Evolutionary conservation across 176 grass and related monocot genomes (phyloP), one percentile per base, ranked within the genome.

Genomic region (Aechmea fasciata): DNA sequence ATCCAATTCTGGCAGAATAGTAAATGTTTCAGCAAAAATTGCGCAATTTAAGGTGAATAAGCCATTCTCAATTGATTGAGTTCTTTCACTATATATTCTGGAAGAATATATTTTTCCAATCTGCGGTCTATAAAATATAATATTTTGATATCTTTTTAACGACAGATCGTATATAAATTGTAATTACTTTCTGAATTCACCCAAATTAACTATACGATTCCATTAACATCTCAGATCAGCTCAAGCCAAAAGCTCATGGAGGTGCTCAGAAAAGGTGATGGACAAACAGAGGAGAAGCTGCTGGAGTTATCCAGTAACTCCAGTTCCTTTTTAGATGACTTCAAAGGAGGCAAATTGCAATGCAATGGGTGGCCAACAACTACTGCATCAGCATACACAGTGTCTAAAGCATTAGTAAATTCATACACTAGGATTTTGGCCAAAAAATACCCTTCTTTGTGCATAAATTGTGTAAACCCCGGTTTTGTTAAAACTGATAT

Each of bases 401-500:
- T 89, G 48, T 64, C 83, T 64, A 93, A 89, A 73, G 77, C 57
- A 47, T 50, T 71, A 20, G 1, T 86, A 57, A 83, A 83, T 68
- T 80, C 86, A 10, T 84, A 93, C 77, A 71, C 83, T 14, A 84
- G 83, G 71, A 59, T 93, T 25, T 26, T 26, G 25, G 25, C 25
- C 25, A 1, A 26, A 26, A 78, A 12, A 75, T 66, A 73, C 15
- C 85, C 73, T 0, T 65, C 33, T 64, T 65, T 87, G 59, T 70
- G 71, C 14, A 63, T 86, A n/a, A 91, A 84, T 75, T 91, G 84
- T 67, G 68, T 66, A 5, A 25, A 71, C 57, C 89, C 89, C 0
- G 89, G 89, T 3, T 88, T 77, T 63, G 82, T 88, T 23, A 88
- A 74, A 72, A 92, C 79, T 0, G 85, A 88, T 9, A 49, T 92